Conservation (phyloP, 2,329 filamentous ascomycete genomes). For the Hypoxylon rubiginosum region DNA sequence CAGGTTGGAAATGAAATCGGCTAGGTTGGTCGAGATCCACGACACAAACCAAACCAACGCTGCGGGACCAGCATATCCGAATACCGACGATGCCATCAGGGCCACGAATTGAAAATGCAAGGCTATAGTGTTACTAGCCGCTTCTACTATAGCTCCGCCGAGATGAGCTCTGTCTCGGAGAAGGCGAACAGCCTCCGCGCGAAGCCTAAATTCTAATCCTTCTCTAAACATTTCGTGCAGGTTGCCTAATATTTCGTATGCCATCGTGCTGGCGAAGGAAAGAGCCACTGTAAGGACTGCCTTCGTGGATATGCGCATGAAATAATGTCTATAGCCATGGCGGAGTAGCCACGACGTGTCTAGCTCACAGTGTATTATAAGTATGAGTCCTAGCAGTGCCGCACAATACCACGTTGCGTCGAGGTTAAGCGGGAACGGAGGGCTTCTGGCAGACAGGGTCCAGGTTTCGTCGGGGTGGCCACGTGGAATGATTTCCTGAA, state of each 20-base stretch:
- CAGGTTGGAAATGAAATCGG: slow-evolving; percentile 18
- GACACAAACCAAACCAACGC: slow-evolving; percentile 7
- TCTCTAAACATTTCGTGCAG: slow-evolving; percentile 11
- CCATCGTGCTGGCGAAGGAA: slow-evolving; percentile 42
- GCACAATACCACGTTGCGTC: slow-evolving; percentile 37
- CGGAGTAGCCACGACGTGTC: slow-evolving; percentile 33
- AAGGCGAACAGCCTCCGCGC: slow-evolving; percentile 10
- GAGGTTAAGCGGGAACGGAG: slow-evolving; percentile 43
- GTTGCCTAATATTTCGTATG: slow-evolving; percentile 41
- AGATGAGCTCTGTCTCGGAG: slow-evolving; percentile 12
- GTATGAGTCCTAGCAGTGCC: slow-evolving; percentile 21
- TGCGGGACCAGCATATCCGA: background rate
- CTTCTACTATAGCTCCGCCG: slow-evolving; percentile 10
- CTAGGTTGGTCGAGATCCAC: slow-evolving; percentile 21
- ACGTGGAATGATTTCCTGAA: background rate
- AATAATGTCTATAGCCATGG: slow-evolving; percentile 23
- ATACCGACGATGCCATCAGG: background rate
- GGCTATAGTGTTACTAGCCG: slow-evolving; percentile 3
- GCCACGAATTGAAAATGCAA: slow-evolving; percentile 17
- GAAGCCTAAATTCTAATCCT: background rate
- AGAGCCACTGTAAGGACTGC: slow-evolving; percentile 34
- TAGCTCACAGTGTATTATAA: slow-evolving; percentile 32
- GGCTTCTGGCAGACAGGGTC: slow-evolving; percentile 18
- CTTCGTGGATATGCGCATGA: slow-evolving; percentile 31
- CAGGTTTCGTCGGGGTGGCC: slow-evolving; percentile 4